Conservation (phyloP, 169 alveolate genomes). For the Cyclospora cayetanensis region DNA sequence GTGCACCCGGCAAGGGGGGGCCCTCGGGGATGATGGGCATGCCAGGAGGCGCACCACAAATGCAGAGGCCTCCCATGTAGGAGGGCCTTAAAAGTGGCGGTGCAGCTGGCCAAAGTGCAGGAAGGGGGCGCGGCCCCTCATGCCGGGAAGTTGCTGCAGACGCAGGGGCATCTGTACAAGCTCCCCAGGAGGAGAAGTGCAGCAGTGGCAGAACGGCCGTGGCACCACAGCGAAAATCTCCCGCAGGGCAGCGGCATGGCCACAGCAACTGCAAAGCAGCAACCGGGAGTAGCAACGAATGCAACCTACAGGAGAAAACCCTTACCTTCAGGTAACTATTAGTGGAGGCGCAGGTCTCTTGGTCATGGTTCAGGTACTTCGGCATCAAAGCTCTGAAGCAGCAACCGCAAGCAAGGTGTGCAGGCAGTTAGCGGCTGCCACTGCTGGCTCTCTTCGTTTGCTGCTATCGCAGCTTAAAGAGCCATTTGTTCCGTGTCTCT, state of each 20-base stretch:
- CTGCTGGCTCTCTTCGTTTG: too few relatives aligned
- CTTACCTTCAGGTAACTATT: too few relatives aligned
- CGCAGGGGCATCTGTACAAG: too few relatives aligned
- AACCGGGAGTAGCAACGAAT: not conserved
- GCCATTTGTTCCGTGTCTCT: too few relatives aligned
- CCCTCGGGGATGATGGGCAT: not conserved
- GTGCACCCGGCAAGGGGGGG: conserved; percentile 11
- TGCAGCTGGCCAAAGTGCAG: not conserved
- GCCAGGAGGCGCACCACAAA: not conserved
- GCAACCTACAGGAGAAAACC: too few relatives aligned
- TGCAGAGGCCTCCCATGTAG: conserved; percentile 61
- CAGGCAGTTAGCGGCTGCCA: too few relatives aligned
- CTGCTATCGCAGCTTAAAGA: too few relatives aligned
- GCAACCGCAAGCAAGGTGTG: too few relatives aligned
- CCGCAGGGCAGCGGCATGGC: not conserved
- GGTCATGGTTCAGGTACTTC: too few relatives aligned
- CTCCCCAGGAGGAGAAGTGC: not conserved
- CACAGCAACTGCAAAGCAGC: too few relatives aligned
- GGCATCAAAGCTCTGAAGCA: too few relatives aligned
- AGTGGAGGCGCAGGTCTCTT: too few relatives aligned
- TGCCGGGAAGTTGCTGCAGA: not conserved
- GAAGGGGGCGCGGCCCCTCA: not conserved
- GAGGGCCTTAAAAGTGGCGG: not conserved
- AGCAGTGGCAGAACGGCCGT: not conserved
- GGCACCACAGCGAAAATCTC: not conserved